Conservation (phyloP, 331 rosid genomes). For the Malus hybrid region DNA sequence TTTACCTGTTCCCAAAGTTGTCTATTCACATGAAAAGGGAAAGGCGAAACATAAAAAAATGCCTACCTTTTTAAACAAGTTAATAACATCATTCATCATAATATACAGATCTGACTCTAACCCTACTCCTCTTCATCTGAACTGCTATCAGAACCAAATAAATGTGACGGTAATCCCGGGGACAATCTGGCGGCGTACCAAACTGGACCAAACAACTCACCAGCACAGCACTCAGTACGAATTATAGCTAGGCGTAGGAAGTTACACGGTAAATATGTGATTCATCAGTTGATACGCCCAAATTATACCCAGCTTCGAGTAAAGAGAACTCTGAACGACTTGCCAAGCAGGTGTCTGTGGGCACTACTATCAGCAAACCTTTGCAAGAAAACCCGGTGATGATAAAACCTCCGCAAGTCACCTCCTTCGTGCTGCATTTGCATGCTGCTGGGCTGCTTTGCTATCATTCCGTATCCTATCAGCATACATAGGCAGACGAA, state of each 20-base stretch:
- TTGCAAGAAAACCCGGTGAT: not conserved
- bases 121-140: constrained; percentile 35
- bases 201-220: constrained; percentile 42
- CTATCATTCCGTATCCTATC: constrained; percentile 83
- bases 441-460: constrained; percentile 68
- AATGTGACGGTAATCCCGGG: constrained; percentile 14
- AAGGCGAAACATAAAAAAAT: constrained; percentile 20
- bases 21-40: constrained; percentile 39
- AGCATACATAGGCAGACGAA: constrained; percentile 90
- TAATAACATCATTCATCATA: constrained; percentile 1
- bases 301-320: too few species aligned
- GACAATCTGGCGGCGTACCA: constrained; percentile 19
- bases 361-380: not conserved
- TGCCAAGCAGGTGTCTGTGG: constrained; percentile 8
- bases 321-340: constrained; percentile 14
- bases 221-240: constrained; percentile 35
- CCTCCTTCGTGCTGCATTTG: constrained; percentile 54
- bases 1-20: not conserved
- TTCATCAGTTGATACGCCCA: constrained; percentile 1
- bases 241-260: constrained; percentile 24
- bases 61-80: constrained; percentile 8
- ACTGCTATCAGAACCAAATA: constrained; percentile 29
- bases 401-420: constrained; percentile 20
- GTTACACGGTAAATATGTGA: constrained; percentile 28
- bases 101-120: constrained; percentile 29